Percentiles rank a stretch among this genome's conserved stretches.
Evolutionary conservation across 2,329 filamentous ascomycete species (phyloP).

Genomic region (Scopulariopsis brevicaulis): DNA sequence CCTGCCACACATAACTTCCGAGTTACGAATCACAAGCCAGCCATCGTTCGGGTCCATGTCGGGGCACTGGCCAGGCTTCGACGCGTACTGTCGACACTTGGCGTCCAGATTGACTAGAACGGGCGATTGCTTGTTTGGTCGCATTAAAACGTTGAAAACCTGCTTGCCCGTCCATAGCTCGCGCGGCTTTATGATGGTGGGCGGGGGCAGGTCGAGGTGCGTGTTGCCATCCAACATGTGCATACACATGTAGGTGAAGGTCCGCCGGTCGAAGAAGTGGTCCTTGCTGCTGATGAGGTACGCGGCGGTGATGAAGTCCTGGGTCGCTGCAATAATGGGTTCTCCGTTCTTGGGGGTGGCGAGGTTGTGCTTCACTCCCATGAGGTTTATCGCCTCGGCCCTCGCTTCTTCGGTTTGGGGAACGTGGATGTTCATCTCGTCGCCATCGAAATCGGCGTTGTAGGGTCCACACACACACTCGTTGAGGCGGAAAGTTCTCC

Average conservation of each 20-base stretch:
- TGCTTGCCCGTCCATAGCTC: constrained; percentile 95
- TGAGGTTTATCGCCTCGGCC: constrained; percentile 87
- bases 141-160: constrained; percentile 83
- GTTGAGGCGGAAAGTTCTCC: constrained; percentile 92
- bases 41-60: constrained; percentile 80
- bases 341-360: constrained; percentile 96
- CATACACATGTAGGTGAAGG: constrained; percentile 81
- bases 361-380: constrained; percentile 96
- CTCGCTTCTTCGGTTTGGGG: constrained; percentile 95
- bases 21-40: constrained; percentile 89
- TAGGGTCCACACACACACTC: constrained; percentile 98
- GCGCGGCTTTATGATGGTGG: constrained; percentile 75
- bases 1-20: constrained; percentile 90
- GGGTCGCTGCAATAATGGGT: constrained; percentile 96
- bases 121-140: constrained; percentile 71
- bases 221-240: constrained; percentile 83
- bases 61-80: constrained; percentile 42
- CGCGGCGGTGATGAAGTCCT: constrained; percentile 96
- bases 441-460: constrained; percentile 97
- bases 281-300: constrained; percentile 89
- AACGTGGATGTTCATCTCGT: constrained; percentile 98
- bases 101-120: constrained; percentile 89
- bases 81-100: constrained; percentile 71
- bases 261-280: constrained; percentile 78
- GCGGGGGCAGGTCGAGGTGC: constrained; percentile 74